Base-by-base conservation (phyloP, 257 asterid species). In the Buddleja alternifolia region DNA sequence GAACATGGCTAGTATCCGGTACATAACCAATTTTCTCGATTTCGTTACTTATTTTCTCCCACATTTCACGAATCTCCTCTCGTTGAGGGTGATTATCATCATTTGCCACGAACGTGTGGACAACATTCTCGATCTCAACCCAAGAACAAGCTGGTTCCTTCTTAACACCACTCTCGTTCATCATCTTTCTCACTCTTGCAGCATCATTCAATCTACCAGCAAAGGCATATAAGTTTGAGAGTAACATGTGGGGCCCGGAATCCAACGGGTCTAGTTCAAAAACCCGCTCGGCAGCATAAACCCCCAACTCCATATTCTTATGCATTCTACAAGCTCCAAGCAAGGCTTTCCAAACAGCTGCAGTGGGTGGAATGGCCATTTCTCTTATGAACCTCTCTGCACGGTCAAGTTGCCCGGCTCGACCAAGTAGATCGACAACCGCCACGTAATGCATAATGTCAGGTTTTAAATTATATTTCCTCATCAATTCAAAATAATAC, bases 71-170 rank as follows among this genome's bases (percentile, higher is more conserved):
- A 24, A 87, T 87, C 32, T 80, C 91, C 40, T 78, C 76, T 48
- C 78, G 81, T 34, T 87, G 88, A 0, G 97, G 96, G 62, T 92
- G 94, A 9, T 77, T n/a, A 71, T 76, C 88, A 14, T 89, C 97
- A 51, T 86, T 86, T 0, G 96, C 93, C 51, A 90, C 90, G 59
- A 92, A 89, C 81, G 76, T 50, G 51, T 92, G 97, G 56, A 87
- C 86, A 4, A 64, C 69, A 60, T 88, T 88, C 74, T 73, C 98
- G 37, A 84, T 79, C 79, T 92, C 98, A 55, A 92, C 84, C 97
- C 98, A 92, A 78, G 96, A 89, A 74, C 94, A 90, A 14, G 96
- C 97, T 24, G 95, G 97, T 60, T 92, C 95, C 64, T 89, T 92
- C 85, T 86, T 92, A 16, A 90, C 82, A 51, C 97, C 96, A 60